Conservation (phyloP, 1,284 basidiomycete genomes). For the Trichosporon sp. region DNA sequence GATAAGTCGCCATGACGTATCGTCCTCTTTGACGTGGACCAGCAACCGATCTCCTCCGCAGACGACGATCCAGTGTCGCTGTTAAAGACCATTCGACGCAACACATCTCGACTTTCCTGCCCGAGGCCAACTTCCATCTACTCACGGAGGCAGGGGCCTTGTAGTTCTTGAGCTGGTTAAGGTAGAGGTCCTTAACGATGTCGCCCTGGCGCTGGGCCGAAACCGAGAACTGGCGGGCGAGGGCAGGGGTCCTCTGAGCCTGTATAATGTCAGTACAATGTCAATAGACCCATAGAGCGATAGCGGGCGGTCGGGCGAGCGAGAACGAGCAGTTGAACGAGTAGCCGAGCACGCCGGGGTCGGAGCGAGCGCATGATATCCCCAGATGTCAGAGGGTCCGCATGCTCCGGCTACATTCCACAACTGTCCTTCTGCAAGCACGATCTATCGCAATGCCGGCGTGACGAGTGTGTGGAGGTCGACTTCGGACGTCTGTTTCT, state of each 20-base stretch:
- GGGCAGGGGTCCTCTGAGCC: conserved; percentile 34
- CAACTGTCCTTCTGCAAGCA: not conserved
- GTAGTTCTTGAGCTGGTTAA: conserved; percentile 85
- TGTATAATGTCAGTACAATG: conserved; percentile 6
- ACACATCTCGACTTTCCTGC: not conserved
- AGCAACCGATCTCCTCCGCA: not conserved
- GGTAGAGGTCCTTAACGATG: conserved; percentile 85
- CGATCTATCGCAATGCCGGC: not conserved
- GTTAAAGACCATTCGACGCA: not conserved
- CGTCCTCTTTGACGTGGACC: not conserved
- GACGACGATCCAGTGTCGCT: too few relatives aligned
- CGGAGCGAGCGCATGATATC: conserved; percentile 1
- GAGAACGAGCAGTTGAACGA: not conserved
- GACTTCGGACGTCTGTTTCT: not conserved
- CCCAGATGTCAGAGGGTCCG: not conserved
- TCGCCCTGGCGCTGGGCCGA: conserved; percentile 74
- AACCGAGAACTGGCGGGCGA: conserved; percentile 56
- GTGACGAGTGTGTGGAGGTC: not conserved
- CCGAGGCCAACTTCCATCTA: not conserved
- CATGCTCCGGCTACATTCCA: not conserved
- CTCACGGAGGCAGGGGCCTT: conserved; percentile 55
- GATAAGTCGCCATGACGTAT: not conserved
- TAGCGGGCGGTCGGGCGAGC: not conserved
- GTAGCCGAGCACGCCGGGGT: not conserved
- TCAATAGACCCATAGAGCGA: not conserved